phyloP scores from a whole-genome alignment of 345 rosid species.

The Rhizophora apiculata region DNA sequence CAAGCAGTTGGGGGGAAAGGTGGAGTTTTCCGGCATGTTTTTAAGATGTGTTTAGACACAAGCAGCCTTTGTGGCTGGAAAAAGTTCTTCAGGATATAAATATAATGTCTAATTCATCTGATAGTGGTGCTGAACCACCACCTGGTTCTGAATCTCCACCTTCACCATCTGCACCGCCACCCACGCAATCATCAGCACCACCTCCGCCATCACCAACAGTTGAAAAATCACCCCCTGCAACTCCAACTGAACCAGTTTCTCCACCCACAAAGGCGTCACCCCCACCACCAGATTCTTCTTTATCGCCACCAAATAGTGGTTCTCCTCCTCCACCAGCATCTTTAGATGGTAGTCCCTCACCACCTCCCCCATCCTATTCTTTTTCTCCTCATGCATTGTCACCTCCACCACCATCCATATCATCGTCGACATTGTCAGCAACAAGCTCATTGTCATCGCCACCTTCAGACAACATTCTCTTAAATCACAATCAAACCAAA shows the following conservation, averaged over 20 bases:
- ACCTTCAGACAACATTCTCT: slow-evolving; percentile 7
- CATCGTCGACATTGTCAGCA: slow-evolving; percentile 9
- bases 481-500: slow-evolving; percentile 18
- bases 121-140: slow-evolving; percentile 40
- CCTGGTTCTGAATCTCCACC: slow-evolving; percentile 37
- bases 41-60: background rate
- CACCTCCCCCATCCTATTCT: slow-evolving; percentile 11
- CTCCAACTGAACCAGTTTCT: slow-evolving; percentile 10
- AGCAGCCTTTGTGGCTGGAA: slow-evolving; percentile 15
- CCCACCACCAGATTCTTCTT: slow-evolving; percentile 5
- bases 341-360: background rate
- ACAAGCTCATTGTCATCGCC: slow-evolving; percentile 12
- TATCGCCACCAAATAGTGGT: slow-evolving; percentile 9
- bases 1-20: slow-evolving; percentile 39
- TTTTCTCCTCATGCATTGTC: background rate
- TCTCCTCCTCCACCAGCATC: slow-evolving; percentile 1
- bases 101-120: slow-evolving; percentile 49
- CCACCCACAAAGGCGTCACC: slow-evolving; percentile 25
- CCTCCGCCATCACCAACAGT: slow-evolving; percentile 20
- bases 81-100: slow-evolving; percentile 17
- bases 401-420: slow-evolving; percentile 16
- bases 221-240: slow-evolving; percentile 5
- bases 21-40: slow-evolving; percentile 45
- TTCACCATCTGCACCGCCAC: slow-evolving; percentile 20
- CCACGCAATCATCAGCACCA: slow-evolving; percentile 33